phyloP scores from a whole-genome alignment of 768 basidiomycete species.

The Suillus fuscotomentosus region DNA sequence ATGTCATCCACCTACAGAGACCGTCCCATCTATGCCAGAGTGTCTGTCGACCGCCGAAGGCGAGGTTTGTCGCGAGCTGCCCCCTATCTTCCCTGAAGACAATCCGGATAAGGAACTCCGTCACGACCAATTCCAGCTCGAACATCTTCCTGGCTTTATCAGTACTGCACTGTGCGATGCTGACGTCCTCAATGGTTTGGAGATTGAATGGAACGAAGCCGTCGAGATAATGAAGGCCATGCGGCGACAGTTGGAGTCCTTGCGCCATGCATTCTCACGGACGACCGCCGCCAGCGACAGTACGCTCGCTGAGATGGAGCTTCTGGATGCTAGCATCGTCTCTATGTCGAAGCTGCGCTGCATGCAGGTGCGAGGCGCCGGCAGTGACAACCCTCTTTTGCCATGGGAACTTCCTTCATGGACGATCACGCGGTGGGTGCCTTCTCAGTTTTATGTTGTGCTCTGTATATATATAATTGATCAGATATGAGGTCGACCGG shows the following conservation, averaged over 20 bases:
- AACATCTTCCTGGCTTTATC: neutral
- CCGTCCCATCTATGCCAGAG: neutral
- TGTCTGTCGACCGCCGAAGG: neutral
- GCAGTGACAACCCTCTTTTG: constrained; percentile 1
- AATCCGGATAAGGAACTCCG: neutral
- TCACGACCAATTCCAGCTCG: constrained; percentile 1
- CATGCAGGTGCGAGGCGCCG: constrained; percentile 3
- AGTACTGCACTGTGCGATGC: neutral
- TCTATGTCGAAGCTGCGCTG: constrained; percentile 62
- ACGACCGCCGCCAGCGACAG: neutral
- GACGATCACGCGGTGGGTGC: constrained; percentile 66
- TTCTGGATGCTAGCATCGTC: constrained; percentile 71
- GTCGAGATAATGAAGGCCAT: neutral
- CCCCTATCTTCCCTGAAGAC: neutral
- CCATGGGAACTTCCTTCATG: constrained; percentile 53
- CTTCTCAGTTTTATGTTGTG: neutral
- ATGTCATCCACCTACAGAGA: neutral
- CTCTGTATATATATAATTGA: constrained; percentile 1
- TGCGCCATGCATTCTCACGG: neutral
- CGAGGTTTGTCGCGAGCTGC: neutral
- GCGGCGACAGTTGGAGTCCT: neutral
- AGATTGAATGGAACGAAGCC: neutral
- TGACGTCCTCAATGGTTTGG: neutral
- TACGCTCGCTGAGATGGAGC: constrained; percentile 48
- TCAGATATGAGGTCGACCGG: constrained; percentile 71